Evolutionary conservation across 257 asterid genomes (phyloP).

Genomic region (Knoxia roxburghii): DNA sequence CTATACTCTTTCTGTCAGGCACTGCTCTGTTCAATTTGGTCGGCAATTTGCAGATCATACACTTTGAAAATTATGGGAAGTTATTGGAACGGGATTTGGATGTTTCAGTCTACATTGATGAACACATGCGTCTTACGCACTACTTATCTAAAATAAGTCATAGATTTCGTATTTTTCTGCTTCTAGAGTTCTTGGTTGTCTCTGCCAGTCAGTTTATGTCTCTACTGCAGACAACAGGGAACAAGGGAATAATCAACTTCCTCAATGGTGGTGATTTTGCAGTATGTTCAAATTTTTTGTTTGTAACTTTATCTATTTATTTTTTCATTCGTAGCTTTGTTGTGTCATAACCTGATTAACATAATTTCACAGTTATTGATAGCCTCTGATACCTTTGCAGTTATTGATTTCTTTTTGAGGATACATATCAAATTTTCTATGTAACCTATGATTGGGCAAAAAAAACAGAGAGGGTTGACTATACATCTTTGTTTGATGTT

Average conservation of each 20-base stretch:
- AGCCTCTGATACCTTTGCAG: not conserved
- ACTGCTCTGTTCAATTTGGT: slow-evolving; percentile 64
- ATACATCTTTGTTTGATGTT: no score
- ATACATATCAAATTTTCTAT: no score
- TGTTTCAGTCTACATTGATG: slow-evolving; percentile 65
- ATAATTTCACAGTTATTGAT: not conserved
- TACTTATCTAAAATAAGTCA: slow-evolving; percentile 80
- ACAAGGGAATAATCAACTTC: slow-evolving; percentile 58
- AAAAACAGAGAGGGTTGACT: no score
- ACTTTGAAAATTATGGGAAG: slow-evolving; percentile 67
- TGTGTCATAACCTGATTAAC: not conserved
- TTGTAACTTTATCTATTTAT: not conserved
- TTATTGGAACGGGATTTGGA: slow-evolving; percentile 71
- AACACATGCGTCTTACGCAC: slow-evolving; percentile 58
- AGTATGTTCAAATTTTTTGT: slow-evolving; percentile 28
- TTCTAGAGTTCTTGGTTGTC: slow-evolving; percentile 60
- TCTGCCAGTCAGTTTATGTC: slow-evolving; percentile 64
- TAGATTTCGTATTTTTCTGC: slow-evolving; percentile 71
- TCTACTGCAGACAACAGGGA: slow-evolving; percentile 61
- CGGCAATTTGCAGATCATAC: slow-evolving; percentile 71
- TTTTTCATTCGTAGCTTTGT: not conserved
- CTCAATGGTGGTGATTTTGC: slow-evolving; percentile 81
- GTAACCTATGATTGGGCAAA: no score
- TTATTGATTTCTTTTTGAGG: no score
- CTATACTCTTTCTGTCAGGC: slow-evolving; percentile 61